Percentiles rank a stretch among this genome's conserved stretches.
Evolutionary conservation across 768 basidiomycete species (phyloP).

Genomic region (Strobilomyces dryophilus): DNA sequence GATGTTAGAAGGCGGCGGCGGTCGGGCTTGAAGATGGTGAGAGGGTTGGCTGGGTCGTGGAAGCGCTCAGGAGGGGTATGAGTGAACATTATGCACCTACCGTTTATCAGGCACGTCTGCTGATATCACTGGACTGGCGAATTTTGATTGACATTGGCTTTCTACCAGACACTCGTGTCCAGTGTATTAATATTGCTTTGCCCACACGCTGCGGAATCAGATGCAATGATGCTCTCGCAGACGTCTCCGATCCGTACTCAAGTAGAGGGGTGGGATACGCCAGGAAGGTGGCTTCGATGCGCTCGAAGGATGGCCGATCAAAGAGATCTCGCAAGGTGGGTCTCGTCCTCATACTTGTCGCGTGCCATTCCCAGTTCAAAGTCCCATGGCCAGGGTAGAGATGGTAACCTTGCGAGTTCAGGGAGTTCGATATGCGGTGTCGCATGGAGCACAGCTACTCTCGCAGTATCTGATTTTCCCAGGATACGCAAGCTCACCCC

Average conservation of each 20-base stretch:
- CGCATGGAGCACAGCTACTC: constrained; percentile 37
- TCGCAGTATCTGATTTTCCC: constrained; percentile 12
- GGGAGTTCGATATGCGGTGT: constrained; percentile 44
- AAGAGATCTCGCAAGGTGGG: too few relatives aligned
- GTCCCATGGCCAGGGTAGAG: constrained; percentile 21
- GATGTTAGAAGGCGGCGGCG: constrained; percentile 49
- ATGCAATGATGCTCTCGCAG: constrained; percentile 27
- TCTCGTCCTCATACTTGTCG: too few relatives aligned
- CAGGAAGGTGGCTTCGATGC: too few relatives aligned
- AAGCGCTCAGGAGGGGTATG: constrained; percentile 56
- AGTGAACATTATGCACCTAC: constrained; percentile 58
- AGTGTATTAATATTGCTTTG: too few relatives aligned
- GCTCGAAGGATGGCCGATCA: too few relatives aligned
- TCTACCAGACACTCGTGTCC: background rate
- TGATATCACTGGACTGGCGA: background rate
- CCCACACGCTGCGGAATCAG: too few relatives aligned
- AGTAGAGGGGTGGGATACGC: too few relatives aligned
- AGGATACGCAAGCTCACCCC: constrained; percentile 48
- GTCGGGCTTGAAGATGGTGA: constrained; percentile 78
- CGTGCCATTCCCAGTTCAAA: constrained; percentile 25
- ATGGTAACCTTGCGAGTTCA: constrained; percentile 21
- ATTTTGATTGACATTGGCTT: background rate
- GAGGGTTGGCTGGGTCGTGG: constrained; percentile 72
- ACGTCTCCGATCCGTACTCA: constrained; percentile 69
- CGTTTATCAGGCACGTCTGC: constrained; percentile 67